Evolutionary conservation across 2,329 filamentous ascomycete genomes (phyloP), one percentile per base, ranked within the genome.

Genomic region (Teratosphaeria nubilosa): DNA sequence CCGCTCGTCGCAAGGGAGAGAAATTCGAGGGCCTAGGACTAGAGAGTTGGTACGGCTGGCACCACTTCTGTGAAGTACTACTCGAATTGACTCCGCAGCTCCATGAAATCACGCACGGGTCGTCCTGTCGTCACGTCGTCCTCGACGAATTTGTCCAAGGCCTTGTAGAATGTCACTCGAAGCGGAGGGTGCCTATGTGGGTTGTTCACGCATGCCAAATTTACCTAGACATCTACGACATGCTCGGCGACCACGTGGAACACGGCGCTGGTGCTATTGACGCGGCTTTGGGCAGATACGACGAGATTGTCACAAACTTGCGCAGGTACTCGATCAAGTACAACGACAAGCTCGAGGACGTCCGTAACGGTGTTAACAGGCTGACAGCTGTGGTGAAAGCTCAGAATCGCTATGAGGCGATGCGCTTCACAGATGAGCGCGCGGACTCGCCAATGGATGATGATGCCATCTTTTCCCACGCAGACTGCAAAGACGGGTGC

Each of bases 141-240:
- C 34, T 53, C 32, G 55, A 55, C 20, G 34, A 51, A n/a, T 60
- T 50, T 22, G 51, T 56, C 30, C 51, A 45, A 14, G 55, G 56
- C 1, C 55, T 58, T 32, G 48, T 41, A 4, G 41, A 55, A 10
- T 20, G 48, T 10, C 53, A 53, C 31, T 16, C 9, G 24, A 48
- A 24, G 3, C 11, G 48, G 5, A 53, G 52, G 14, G 54, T 55
- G 30, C 30, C 59, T 1, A 53, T 54, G 51, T 59, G 59, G 57
- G 13, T 58, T 5, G 54, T 57, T 14, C 45, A 57, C 2, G 55
- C 53, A 9, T 57, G 41, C 34, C 56, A 59, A 34, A 61, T 56
- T n/a, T 60, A 60, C 51, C 53, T 53, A n/a, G 56, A 58, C 51
- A 56, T 60, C 24, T 60, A 54, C 51, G 56, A 60, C 30, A 16